Evolutionary conservation across 169 alveolate genomes (phyloP).

Genomic region (Eimeria acervulina): DNA sequence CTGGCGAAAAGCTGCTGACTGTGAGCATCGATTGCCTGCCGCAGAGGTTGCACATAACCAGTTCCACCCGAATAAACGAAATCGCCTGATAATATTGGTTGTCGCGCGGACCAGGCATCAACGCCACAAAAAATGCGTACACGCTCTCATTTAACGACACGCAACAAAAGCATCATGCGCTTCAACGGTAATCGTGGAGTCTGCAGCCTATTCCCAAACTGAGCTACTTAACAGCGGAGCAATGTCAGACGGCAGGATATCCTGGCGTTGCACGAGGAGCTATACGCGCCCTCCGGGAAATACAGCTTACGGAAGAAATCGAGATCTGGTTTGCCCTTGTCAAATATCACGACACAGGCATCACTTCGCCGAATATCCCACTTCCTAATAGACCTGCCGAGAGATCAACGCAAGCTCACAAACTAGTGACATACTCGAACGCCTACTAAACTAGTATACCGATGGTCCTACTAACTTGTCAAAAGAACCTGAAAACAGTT

Average conservation of each 20-base stretch:
- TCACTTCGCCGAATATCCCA: constrained; percentile 70
- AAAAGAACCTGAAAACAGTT: constrained; percentile 70
- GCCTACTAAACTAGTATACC: neutral
- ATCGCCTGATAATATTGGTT: neutral
- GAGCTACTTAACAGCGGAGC: neutral
- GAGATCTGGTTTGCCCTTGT: constrained; percentile 64
- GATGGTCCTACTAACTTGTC: constrained; percentile 35
- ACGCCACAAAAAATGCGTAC: neutral
- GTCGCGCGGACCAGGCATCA: too few species aligned
- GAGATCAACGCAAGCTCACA: neutral
- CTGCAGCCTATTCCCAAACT: neutral
- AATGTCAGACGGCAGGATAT: neutral
- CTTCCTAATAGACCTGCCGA: constrained; percentile 49
- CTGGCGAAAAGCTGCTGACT: constrained; percentile 67
- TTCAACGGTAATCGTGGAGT: neutral
- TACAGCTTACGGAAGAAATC: constrained; percentile 52
- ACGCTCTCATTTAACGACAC: neutral
- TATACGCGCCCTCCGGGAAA: neutral
- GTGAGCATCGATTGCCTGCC: constrained; percentile 69
- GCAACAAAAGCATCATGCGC: neutral
- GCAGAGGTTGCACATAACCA: neutral
- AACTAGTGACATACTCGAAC: neutral
- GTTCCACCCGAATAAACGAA: neutral
- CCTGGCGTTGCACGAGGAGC: neutral
- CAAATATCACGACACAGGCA: constrained; percentile 18